Base-by-base conservation (phyloP, 768 basidiomycete genomes). In the Tricholoma terreum region DNA sequence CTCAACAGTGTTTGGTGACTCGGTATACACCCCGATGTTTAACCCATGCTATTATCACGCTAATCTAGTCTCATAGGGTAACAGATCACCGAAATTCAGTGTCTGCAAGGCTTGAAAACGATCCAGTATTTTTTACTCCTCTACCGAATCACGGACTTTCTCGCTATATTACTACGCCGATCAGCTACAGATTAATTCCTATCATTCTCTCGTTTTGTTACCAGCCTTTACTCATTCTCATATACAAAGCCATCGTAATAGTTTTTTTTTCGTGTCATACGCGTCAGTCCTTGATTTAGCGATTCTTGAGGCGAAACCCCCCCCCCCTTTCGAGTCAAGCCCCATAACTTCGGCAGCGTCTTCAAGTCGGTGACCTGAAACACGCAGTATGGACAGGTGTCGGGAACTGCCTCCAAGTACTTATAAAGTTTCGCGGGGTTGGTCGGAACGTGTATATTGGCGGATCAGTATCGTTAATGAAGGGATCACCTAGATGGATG, bases 1-100 rank as follows among this genome's bases (percentile, higher is more conserved):
- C 15, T 57, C 19, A 14, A 53, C 61, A 60, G 67, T 73, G 6
- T 68, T 73, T 38, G 71, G 71, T 31, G 71, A 73, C 55, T 70
- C 68, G 54, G 71, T 70, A 59, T 14, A 61, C 52, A 21, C 21
- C 19, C n/a, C 12, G 17, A 35, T 14, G 8, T 6, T 10, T 56
- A 11, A 22, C 34, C 6, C 4, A 15, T 12, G 14, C 11, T 43
- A 6, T 3, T 2, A 9, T n/a, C 15, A 24, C 19, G 43, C 31
- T 56, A 9, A 58, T 56, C n/a, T 17, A 42, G 30, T 24, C 9
- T 27, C 11, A 17, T 48, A 71, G 63, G 71, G 71, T 35, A 71
- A 72, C 61, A 56, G 31, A 24, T 72, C 71, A 3, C 67, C 63
- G n/a, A 50, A 61, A 38, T 71, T 72, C 62, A 64, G 55, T 30